These are phyloP conservation scores for Pichiaceae sp. DNA, from an alignment of 1,139 yeast genomes.

Conservation along the genomic window DNA sequence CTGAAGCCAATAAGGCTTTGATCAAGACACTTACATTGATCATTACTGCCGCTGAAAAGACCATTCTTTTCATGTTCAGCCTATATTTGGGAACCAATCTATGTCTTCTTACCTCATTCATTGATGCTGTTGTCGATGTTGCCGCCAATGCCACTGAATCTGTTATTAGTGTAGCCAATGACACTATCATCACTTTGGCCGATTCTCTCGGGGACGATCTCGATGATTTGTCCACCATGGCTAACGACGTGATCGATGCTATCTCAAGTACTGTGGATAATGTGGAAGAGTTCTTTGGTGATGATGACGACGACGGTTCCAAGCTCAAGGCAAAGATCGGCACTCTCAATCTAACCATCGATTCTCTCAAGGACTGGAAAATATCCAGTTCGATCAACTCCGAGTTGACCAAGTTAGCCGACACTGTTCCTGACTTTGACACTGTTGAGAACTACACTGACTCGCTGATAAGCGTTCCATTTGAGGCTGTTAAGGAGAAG, in stretches of 20 bases:
- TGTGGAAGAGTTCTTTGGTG: slow-evolving; percentile 44
- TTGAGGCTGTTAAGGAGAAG: slow-evolving; percentile 38
- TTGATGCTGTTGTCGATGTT: slow-evolving; percentile 63
- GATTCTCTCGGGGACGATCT: slow-evolving; percentile 57
- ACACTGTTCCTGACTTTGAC: slow-evolving; percentile 49
- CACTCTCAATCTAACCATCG: slow-evolving; percentile 52
- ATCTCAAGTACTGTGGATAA: slow-evolving; percentile 28
- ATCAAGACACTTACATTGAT: slow-evolving; percentile 32
- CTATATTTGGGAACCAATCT: slow-evolving; percentile 78
- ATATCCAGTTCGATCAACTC: slow-evolving; percentile 57
- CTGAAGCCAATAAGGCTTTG: slow-evolving; percentile 37
- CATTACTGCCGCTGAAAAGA: slow-evolving; percentile 47
- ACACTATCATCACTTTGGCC: slow-evolving; percentile 45
- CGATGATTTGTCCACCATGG: slow-evolving; percentile 39
- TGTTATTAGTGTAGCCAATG: slow-evolving; percentile 51
- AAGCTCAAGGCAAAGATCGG: slow-evolving; percentile 23
- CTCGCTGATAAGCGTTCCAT: slow-evolving; percentile 40
- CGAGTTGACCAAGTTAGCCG: slow-evolving; percentile 38
- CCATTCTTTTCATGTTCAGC: slow-evolving; percentile 60
- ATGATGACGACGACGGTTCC: slow-evolving; percentile 22
- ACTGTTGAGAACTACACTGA: slow-evolving; percentile 45
- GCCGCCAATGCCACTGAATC: slow-evolving; percentile 69
- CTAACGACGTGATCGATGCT: slow-evolving; percentile 41
- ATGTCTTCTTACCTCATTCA: slow-evolving; percentile 67
- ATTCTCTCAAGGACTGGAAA: slow-evolving; percentile 43